phyloP scores from a whole-genome alignment of 2,329 filamentous ascomycete genomes.

The Colletotrichum incanum region DNA sequence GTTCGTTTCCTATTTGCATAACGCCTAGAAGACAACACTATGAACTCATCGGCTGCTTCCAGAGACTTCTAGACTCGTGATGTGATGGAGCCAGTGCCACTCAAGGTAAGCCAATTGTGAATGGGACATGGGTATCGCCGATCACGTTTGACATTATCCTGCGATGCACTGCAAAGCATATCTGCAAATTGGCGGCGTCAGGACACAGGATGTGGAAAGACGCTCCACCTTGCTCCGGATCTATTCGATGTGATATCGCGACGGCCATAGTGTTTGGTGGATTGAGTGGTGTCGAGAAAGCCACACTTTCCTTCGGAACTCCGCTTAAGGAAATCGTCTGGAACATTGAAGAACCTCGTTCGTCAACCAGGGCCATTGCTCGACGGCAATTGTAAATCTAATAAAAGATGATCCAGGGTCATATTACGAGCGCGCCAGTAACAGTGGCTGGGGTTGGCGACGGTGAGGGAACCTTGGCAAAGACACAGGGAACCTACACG shows the following conservation, averaged over 20 bases:
- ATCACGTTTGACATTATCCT: background rate
- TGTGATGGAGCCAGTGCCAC: background rate
- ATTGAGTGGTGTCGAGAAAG: background rate
- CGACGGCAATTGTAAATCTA: background rate
- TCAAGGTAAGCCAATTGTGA: background rate
- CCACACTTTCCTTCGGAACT: background rate
- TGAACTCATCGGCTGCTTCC: background rate
- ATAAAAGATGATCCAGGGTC: background rate
- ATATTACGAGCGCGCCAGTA: background rate
- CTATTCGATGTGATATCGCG: background rate
- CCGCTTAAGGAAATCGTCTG: conserved; percentile 9
- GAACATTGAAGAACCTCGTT: conserved; percentile 8
- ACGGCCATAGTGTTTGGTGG: background rate
- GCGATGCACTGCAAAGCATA: background rate
- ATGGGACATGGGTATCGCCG: background rate
- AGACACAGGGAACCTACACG: conserved; percentile 16
- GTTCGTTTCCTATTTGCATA: background rate
- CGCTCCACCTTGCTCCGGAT: too few relatives aligned
- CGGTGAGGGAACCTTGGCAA: conserved; percentile 4
- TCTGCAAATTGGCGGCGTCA: background rate
- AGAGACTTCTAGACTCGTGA: background rate
- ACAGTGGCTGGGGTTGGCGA: background rate
- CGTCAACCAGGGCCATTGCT: background rate
- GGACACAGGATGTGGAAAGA: background rate
- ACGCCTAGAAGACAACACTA: background rate